Base-by-base conservation (phyloP, 2,329 filamentous ascomycete species). In the Fusarium stilboides region DNA sequence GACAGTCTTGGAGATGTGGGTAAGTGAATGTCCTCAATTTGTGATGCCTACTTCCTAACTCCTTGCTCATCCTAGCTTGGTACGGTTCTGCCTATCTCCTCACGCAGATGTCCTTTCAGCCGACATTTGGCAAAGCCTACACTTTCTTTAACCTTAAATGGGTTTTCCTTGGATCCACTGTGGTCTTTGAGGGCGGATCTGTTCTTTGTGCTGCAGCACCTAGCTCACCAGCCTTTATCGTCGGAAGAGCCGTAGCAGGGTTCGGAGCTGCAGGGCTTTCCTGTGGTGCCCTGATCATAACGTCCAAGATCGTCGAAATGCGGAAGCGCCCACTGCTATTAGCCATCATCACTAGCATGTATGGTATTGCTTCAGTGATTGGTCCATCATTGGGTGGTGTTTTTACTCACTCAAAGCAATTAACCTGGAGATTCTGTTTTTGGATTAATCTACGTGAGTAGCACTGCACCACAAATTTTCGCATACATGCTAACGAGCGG, bases 171-270 rank as follows among this genome's bases (percentile, higher is more conserved):
- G 39, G 50, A 0, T 64, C 71, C 2, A 64, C 77, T 0, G 50
- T 57, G 2, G 42, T 77, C 4, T 78, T 78, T 14, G 73, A 77
- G 40, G 49, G 56, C 1, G 77, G 75, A 0, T 76, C 71, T 5
- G 52, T 78, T 6, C 55, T 79, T 2, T 77, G 74, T 1, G 75
- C 74, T 1, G 69, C 66, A 1, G 74, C 76, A 1, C 76, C 77
- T 1, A 77, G 66, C n/a, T 79, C 77, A 2, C 67, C 69, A 7
- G 76, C 75, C 5, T 77, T 83, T 4, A 82, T 83, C n/a, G 64
- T 75, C 0, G 81, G 81, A 0, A 75, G 81, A 19, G 79, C 79
- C 1, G 45, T 83, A 2, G 74, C 80, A 5, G 81, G 80, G 3
- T 37, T 79, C 2, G 81, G 80, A 1, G 69, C 64, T 3, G 55